Base-by-base conservation (phyloP, 495 filamentous ascomycete genomes). In the Aspergillus haitiensis region DNA sequence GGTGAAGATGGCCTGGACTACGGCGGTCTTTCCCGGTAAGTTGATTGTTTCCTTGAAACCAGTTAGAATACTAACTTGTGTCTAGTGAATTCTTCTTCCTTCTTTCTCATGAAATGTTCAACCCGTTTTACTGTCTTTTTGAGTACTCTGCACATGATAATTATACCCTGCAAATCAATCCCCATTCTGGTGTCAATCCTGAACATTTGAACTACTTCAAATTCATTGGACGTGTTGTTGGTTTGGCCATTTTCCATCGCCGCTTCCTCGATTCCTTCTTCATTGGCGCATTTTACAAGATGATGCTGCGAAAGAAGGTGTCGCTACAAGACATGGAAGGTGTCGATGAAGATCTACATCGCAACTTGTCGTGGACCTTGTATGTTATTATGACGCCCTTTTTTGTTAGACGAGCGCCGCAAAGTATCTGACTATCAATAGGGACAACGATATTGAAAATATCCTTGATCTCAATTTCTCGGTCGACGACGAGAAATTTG, bases 51-150 rank as follows among this genome's bases (percentile, higher is more conserved):
- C 1, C 16, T 32, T 27, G 12, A 7, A n/a, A 16, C 9, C 5
- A 34, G 33, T 60, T 6, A 2, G 16, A 36, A 56, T 51, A 49
- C 71, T 77, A 60, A 78, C 68, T 44, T 46, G 51, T 55, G 18
- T 15, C 59, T 68, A 88, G 94, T 83, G 94, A 99, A 76, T 99
- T 98, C 80, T 99, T 99, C 84, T 99, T 98, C 86, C 82, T 99
- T 57, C 85, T 99, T 42, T 98, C 94, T n/a, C 94, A 99, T 76
- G 94, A 99, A 81, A 99, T 99, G 94, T 99, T 99, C 78, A 99
- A 99, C 75, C 94, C 94, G 55, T 99, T 99, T 78, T 99, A 99
- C 79, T 99, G 94, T 76, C 82, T 99, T 47, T 99, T 99, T 80
- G 94, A 99, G 78, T 99, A 99, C 73, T 97, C 94, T 61, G 94